Base-by-base conservation (phyloP, 2,329 filamentous ascomycete species). In the Ambrosiella cleistominuta region DNA sequence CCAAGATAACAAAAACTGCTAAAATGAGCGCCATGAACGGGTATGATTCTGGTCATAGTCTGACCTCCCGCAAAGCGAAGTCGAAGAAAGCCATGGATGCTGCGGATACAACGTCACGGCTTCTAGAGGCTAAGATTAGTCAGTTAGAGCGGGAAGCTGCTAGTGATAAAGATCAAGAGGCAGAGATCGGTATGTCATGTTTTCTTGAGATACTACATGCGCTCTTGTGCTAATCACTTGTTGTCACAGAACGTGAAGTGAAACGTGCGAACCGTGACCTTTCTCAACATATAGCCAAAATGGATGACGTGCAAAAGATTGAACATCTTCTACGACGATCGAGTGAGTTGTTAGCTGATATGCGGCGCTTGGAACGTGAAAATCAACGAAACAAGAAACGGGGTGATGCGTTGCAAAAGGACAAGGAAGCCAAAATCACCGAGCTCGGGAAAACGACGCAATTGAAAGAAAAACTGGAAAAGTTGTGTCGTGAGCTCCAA, bases 311-410 rank as follows among this genome's bases (percentile, higher is more conserved):
- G 73, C 87, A 88, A 65, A 93, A 93, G 67, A 87, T 97, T 64
- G 91, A 97, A 58, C 81, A 87, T 55, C 80, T 97, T 11, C 88
- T 91, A 64, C 91, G 88, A 67, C 88, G 89, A 66, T 96, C 93
- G 64, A 89, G 87, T 61, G 90, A 97, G 66, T 79, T 97, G 3
- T 75, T 97, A 60, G 84, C 87, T 57, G 90, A 96, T 61, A 95
- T 97, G 88, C 95, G 96, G 71, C 85, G 90, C 58, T 78, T 95
- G 61, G 91, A 98, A 69, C 85, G 90, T 61, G 93, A 98, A 62
- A 90, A 95, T 67, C 80, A 87, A 62, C 97, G 95, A 72, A 93
- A 91, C 66, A 97, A 96, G 76, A 95, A 96, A 70, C 85, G 89
- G 27, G 88, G 87, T 35, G 93, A 98, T 68, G 85, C 88, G 66